phyloP scores from a whole-genome alignment of 2,329 filamentous ascomycete genomes.

The Trichoderma harzianum region DNA sequence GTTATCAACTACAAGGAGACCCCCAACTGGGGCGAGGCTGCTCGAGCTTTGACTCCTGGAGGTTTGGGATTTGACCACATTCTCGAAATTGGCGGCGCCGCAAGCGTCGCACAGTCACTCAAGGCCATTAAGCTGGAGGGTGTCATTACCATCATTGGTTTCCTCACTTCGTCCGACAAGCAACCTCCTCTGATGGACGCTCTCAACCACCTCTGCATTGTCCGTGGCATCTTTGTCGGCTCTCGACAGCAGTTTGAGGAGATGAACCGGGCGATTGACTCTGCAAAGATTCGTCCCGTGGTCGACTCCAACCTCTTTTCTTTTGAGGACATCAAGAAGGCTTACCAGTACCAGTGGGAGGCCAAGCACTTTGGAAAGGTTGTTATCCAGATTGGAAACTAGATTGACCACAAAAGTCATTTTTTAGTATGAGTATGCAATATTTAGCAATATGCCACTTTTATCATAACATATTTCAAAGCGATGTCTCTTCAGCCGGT shows the following conservation, averaged over 20 bases:
- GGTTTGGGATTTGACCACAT: conserved; percentile 40
- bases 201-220: conserved; percentile 24
- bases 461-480: not conserved
- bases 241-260: conserved; percentile 41
- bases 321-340: conserved; percentile 37
- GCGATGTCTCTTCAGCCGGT: not conserved
- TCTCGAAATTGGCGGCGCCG: conserved; percentile 42
- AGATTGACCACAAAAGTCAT: not conserved
- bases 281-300: conserved; percentile 41
- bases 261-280: conserved; percentile 42
- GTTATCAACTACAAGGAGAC: conserved; percentile 43
- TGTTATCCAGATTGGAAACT: not conserved
- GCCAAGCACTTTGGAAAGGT: conserved; percentile 11
- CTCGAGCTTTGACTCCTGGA: conserved; percentile 32
- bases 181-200: not conserved
- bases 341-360: conserved; percentile 22
- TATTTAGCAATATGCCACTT: not conserved
- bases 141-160: conserved; percentile 35
- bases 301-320: conserved; percentile 40
- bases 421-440: not conserved
- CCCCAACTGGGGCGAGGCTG: conserved; percentile 38
- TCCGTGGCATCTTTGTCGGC: conserved; percentile 40
- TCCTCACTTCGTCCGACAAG: conserved; percentile 20
- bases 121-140: conserved; percentile 41
- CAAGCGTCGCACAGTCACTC: conserved; percentile 39